These are phyloP conservation scores for Cadophora malorum DNA, from an alignment of 2,329 filamentous ascomycete genomes.

Conservation along the genomic window DNA sequence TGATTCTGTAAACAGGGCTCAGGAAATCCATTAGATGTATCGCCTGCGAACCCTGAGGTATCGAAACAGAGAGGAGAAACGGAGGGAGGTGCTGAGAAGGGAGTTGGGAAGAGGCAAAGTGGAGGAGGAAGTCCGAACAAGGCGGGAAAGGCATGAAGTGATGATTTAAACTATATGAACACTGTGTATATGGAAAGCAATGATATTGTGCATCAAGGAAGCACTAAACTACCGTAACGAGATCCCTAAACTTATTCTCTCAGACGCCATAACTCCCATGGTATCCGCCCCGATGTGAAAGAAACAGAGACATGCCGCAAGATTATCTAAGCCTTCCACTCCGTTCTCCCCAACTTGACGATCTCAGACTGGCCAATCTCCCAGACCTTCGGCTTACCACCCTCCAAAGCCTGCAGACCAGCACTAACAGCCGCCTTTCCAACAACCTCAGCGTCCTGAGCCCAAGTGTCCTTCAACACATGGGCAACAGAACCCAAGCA, in stretches of 20 bases:
- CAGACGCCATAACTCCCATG: neutral
- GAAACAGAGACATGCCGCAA: neutral
- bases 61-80: slow-evolving; percentile 54
- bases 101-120: slow-evolving; percentile 50
- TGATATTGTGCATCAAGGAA: neutral
- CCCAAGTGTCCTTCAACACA: slow-evolving; percentile 66
- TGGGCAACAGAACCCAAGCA: slow-evolving; percentile 61
- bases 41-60: slow-evolving; percentile 65
- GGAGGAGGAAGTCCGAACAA: slow-evolving; percentile 48
- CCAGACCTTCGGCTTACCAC: slow-evolving; percentile 54
- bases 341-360: slow-evolving; percentile 55
- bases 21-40: slow-evolving; percentile 62
- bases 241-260: neutral
- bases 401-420: slow-evolving; percentile 52
- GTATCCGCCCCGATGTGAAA: neutral
- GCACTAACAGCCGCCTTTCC: slow-evolving; percentile 59
- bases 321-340: slow-evolving; percentile 42
- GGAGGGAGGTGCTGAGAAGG: slow-evolving; percentile 52
- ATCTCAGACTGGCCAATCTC: slow-evolving; percentile 56
- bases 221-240: neutral
- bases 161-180: neutral
- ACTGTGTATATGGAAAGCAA: neutral
- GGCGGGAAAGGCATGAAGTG: slow-evolving; percentile 44
- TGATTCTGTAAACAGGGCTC: slow-evolving; percentile 35
- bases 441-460: slow-evolving; percentile 68